A percentile compares a stretch with the other conserved stretches of the same genome.
Evolutionary conservation across 129 eudicot genomes (phyloP).

Genomic region (Pseudognaphalium luteoalbum): DNA sequence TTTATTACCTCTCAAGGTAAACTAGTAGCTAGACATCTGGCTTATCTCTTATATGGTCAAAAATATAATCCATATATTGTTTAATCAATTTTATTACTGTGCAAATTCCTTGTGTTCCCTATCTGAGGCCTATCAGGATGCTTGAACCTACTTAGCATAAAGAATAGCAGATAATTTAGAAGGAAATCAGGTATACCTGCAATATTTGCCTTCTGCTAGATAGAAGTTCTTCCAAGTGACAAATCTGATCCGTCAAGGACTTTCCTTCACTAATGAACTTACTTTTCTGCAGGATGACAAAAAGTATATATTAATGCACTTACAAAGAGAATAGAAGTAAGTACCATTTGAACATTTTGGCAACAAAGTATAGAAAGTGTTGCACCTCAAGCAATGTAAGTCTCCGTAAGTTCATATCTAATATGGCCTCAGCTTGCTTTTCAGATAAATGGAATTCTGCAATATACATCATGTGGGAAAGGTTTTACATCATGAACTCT

Average conservation of each 20-base stretch:
- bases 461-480: conserved; percentile 14
- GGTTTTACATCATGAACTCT: not conserved
- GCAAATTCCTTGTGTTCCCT: too few species aligned
- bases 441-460: conserved; percentile 80
- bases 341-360: not conserved
- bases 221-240: conserved; percentile 71
- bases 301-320: not conserved
- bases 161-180: too few species aligned
- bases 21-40: too few species aligned
- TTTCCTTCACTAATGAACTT: conserved; percentile 75
- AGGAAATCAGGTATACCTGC: conserved; percentile 54
- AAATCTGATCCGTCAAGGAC: conserved; percentile 70
- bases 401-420: conserved; percentile 83
- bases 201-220: conserved; percentile 75
- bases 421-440: conserved; percentile 94
- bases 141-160: too few species aligned
- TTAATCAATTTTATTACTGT: too few species aligned
- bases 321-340: not conserved
- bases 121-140: too few species aligned
- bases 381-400: conserved; percentile 87
- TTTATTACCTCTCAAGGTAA: too few species aligned
- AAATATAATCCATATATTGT: too few species aligned
- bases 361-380: conserved; percentile 5
- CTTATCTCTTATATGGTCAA: too few species aligned
- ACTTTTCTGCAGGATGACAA: conserved; percentile 47